phyloP scores from a whole-genome alignment of 2,329 filamentous ascomycete genomes.

The Scytalidium lignicola region DNA sequence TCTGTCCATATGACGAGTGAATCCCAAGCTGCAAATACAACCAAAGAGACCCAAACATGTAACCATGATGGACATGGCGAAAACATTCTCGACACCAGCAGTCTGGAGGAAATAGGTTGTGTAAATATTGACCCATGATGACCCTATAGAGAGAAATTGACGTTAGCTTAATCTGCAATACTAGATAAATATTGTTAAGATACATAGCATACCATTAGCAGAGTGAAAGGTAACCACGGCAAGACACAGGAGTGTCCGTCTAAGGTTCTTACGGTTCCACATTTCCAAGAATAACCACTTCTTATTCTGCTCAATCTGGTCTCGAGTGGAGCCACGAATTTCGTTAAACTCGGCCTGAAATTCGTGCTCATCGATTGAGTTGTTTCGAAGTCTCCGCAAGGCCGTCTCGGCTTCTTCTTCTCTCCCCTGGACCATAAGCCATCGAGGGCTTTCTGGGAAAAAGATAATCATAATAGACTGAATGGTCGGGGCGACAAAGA shows the following conservation, averaged over 20 bases:
- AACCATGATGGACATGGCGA: conserved; percentile 45
- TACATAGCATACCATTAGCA: conserved; percentile 37
- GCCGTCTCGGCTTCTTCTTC: conserved; percentile 48
- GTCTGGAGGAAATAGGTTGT: conserved; percentile 44
- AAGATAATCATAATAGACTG: conserved; percentile 42
- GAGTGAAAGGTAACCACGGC: conserved; percentile 32
- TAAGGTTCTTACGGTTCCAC: conserved; percentile 34
- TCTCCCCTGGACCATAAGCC: conserved; percentile 49
- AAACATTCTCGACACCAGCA: conserved; percentile 38
- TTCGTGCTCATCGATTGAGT: conserved; percentile 8
- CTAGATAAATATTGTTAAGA: too few species aligned
- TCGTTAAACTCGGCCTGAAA: conserved; percentile 11
- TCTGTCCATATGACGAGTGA: conserved; percentile 42
- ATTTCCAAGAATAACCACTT: conserved; percentile 33
- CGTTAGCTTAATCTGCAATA: neutral
- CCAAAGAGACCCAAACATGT: conserved; percentile 44
- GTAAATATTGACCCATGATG: conserved; percentile 47
- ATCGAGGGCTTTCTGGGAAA: conserved; percentile 51
- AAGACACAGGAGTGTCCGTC: conserved; percentile 39
- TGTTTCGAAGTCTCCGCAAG: conserved; percentile 28
- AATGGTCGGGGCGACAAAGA: conserved; percentile 42
- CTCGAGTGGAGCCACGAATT: conserved; percentile 11
- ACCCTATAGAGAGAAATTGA: conserved; percentile 32
- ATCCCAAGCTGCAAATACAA: conserved; percentile 42
- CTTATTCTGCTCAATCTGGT: conserved; percentile 34